A percentile compares a stretch with the other conserved stretches of the same genome.
These are phyloP conservation scores for Candida insectorum DNA, from an alignment of 805 yeast species.

Conservation along the genomic window DNA sequence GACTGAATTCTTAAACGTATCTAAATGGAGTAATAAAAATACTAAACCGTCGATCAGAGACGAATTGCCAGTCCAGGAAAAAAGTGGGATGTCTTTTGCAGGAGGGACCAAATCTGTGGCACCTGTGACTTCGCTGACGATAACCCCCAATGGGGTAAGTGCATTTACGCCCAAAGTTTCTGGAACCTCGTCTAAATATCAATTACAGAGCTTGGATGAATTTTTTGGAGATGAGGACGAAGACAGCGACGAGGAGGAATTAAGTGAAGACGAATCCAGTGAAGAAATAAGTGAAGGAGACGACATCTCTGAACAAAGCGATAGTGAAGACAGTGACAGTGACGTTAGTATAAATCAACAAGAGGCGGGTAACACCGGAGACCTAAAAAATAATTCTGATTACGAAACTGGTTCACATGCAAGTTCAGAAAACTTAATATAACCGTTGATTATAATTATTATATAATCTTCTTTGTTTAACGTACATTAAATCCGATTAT, in stretches of 20 bases:
- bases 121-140: too few relatives aligned
- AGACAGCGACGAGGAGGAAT: slow-evolving; percentile 12
- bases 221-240: slow-evolving; percentile 53
- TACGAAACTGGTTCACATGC: too few relatives aligned
- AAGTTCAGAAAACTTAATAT: too few relatives aligned
- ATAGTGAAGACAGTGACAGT: slow-evolving; percentile 7
- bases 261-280: slow-evolving; percentile 11
- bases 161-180: too few relatives aligned
- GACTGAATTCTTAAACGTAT: slow-evolving; percentile 24
- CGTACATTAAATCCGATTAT: too few relatives aligned
- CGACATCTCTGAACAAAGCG: slow-evolving; percentile 11
- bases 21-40: slow-evolving; percentile 44
- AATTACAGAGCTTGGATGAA: slow-evolving; percentile 80
- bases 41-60: slow-evolving; percentile 31
- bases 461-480: too few relatives aligned
- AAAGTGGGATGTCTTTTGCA: not conserved
- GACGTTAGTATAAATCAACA: too few relatives aligned
- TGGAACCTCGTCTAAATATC: slow-evolving; percentile 35
- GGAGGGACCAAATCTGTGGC: slow-evolving; percentile 1
- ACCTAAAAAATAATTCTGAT: too few relatives aligned
- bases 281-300: slow-evolving; percentile 12
- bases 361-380: too few relatives aligned
- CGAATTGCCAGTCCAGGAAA: slow-evolving; percentile 16
- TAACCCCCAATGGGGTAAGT: slow-evolving; percentile 12
- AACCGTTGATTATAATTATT: too few relatives aligned